Conservation (phyloP, 2,329 filamentous ascomycete genomes). For the Trichophyton simii region DNA sequence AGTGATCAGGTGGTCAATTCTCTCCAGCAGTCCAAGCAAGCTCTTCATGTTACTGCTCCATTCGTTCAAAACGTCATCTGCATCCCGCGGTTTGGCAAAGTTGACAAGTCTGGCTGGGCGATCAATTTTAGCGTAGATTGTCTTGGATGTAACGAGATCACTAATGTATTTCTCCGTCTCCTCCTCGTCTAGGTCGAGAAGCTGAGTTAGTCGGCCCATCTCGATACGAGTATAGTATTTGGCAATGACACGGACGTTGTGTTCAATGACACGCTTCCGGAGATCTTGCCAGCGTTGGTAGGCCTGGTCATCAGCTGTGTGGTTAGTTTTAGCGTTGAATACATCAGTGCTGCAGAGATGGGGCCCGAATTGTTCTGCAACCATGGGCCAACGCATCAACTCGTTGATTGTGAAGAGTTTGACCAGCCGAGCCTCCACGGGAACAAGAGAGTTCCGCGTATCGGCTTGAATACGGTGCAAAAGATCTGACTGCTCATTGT, state of each 20-base stretch:
- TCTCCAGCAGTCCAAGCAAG: constrained; percentile 68
- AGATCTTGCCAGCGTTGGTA: constrained; percentile 83
- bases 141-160: constrained; percentile 92
- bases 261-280: constrained; percentile 96
- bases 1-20: constrained; percentile 95
- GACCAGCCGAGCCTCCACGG: constrained; percentile 71
- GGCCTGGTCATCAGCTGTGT: constrained; percentile 60
- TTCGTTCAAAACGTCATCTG: constrained; percentile 92
- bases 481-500: constrained; percentile 97
- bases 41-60: constrained; percentile 99
- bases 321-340: constrained; percentile 54
- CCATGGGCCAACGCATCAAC: constrained; percentile 95
- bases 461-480: constrained; percentile 87
- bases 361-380: constrained; percentile 75
- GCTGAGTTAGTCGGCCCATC: constrained; percentile 76
- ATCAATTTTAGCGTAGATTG: constrained; percentile 95
- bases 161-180: constrained; percentile 99
- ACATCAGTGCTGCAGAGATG: constrained; percentile 83
- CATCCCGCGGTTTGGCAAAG: constrained; percentile 88
- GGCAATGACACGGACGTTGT: constrained; percentile 93
- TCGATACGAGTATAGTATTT: constrained; percentile 98
- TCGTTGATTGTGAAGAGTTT: constrained; percentile 93
- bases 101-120: constrained; percentile 81
- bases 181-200: constrained; percentile 83
- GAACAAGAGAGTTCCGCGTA: constrained; percentile 62